Base-by-base conservation (phyloP, 1,139 yeast genomes). In the Blastobotrys illinoisensis region DNA sequence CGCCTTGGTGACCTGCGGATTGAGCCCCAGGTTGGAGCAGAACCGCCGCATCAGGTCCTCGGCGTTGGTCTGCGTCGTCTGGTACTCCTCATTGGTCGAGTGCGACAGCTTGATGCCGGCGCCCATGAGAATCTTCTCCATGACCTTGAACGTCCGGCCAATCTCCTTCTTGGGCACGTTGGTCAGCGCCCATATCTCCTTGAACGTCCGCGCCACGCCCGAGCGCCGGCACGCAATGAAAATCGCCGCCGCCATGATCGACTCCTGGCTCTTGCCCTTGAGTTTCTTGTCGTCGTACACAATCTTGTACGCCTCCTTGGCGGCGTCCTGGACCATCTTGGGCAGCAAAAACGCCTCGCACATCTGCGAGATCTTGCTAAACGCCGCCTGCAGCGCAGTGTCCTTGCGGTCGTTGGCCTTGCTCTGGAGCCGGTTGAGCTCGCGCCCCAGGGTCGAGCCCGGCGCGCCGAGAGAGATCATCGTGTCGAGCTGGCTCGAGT, bases 321-420 rank as follows among this genome's bases (percentile, higher is more conserved):
- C 97, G 61, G 96, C 95, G 72, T 93, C 99, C 68, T 90, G 97
- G 9, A 93, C 98, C 60, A 93, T 88, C 67, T 87, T 86, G 2
- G 99, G 98, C 56, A 93, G 74, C 68, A 90, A 95, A 62, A 89
- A 95, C 14, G 97, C 98, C 68, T 93, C 99, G 71, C 98, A 93
- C 88, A 93, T 87, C 74, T 90, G 96, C 1, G 97, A 84, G 44
- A 93, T 90, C 69, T 86, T 88, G 32, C 95, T 85, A 72, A 87
- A 93, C 0, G 98, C 98, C 0, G 93, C 82, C 57, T 90, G 88
- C 53, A 93, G 77, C 44, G 88, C 95, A 62, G 86, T 86, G 65
- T 93, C 97, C 69, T 84, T 88, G 70, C 82, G 85, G 70, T 91
- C 98, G 49, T 87, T 90, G 47, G 88, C 79, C 68, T 82, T 86